Evolutionary conservation across 345 rosid species (phyloP), one percentile per base, ranked within the genome.

Genomic region (Aegle marmelos): DNA sequence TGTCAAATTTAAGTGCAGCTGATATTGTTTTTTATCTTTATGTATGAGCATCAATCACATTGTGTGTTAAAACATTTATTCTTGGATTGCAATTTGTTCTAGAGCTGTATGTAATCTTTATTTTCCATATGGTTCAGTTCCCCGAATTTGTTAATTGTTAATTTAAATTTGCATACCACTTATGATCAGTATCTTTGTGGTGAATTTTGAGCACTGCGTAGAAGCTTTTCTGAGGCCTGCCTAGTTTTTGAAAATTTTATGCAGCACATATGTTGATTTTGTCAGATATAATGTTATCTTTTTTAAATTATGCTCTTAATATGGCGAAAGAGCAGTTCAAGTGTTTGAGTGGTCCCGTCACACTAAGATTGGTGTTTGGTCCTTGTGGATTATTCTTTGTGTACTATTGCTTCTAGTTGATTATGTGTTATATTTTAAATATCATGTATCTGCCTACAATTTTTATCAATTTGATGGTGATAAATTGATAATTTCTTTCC

Each of bases 271-370:
- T 72, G 36, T 14, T 59, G 56, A 25, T 73, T 73, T 39, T 39
- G 28, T 45, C 3, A n/a, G 10, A 25, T 41, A 41, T 41, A 24
- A 14, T 36, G 58, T 74, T 60, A 28, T 60, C 28, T 39, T 27
- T 11, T 73, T 60, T 37, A 41, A 60, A 17, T 27, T 73, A 25
- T 73, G 36, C 39, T 61, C 69, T 74, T 74, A 74, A 27, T 74
- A 21, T 74, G 77, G 63, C 25, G 76, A 39, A 37, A 50, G 67
- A 25, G 54, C 34, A 59, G 13, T 25, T 59, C 56, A 59, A 25
- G 10, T 56, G 67, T 73, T 73, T 17, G 16, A 73, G 68, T 61
- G 45, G 68, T 54, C 9, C 59, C 34, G 5, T 30, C 16, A 16
- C 36, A 21, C 19, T 59, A 73, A 9, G 16, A 37, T 1, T 25